phyloP scores from a whole-genome alignment of 2,329 filamentous ascomycete species.

The Dichotomopilus funicola region DNA sequence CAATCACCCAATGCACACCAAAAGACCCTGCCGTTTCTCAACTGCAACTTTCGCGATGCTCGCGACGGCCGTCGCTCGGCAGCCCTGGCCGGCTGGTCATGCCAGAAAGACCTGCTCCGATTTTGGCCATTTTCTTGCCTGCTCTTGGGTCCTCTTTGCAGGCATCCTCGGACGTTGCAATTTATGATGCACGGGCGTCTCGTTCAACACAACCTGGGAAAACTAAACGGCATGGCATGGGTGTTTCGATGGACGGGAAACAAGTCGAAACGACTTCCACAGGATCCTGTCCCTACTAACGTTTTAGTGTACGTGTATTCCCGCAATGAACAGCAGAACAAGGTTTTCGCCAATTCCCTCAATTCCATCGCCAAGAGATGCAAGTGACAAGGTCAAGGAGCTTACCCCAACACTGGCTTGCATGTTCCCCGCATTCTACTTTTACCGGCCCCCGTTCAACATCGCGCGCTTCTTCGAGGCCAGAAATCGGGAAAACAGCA shows the following conservation, averaged over 20 bases:
- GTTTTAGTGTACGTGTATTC: too few relatives aligned
- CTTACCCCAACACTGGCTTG: neutral
- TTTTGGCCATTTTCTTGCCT: slow-evolving; percentile 1
- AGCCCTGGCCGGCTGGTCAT: too few relatives aligned
- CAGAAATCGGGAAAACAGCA: neutral
- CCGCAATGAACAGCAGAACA: too few relatives aligned
- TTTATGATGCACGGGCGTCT: too few relatives aligned
- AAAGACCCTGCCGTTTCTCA: slow-evolving; percentile 4
- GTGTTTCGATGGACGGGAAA: too few relatives aligned
- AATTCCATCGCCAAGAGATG: slow-evolving; percentile 3
- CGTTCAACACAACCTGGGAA: too few relatives aligned
- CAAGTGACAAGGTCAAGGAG: neutral
- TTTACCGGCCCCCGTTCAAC: neutral
- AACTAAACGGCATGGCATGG: too few relatives aligned
- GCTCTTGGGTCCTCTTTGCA: slow-evolving; percentile 10
- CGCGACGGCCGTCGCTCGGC: neutral
- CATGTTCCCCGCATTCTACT: slow-evolving; percentile 10
- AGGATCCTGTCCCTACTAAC: too few relatives aligned
- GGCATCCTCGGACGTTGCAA: slow-evolving; percentile 13
- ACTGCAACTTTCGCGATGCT: neutral
- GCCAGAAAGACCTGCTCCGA: too few relatives aligned
- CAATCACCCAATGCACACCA: neutral
- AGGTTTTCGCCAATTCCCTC: neutral
- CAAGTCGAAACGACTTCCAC: too few relatives aligned
- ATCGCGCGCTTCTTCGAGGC: neutral